phyloP scores from a whole-genome alignment of 1,139 yeast species.

The Geotrichum citri-aurantii region DNA sequence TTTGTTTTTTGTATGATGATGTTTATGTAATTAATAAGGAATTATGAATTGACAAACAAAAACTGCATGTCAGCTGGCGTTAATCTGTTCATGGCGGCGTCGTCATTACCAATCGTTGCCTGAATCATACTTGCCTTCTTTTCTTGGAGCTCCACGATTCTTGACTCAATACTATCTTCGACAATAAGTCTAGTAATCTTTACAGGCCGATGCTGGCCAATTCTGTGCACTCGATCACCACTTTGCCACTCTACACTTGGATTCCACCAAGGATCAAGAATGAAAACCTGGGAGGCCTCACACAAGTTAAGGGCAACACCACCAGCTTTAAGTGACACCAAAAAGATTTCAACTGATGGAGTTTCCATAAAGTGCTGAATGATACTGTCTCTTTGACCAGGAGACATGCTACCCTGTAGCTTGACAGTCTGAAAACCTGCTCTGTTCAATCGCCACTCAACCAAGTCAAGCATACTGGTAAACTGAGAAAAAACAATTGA shows the following conservation, averaged over 20 bases:
- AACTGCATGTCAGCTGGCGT: constrained; percentile 95
- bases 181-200: constrained; percentile 86
- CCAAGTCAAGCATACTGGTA: constrained; percentile 91
- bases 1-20: background rate
- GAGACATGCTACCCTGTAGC: constrained; percentile 94
- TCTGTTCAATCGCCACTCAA: constrained; percentile 88
- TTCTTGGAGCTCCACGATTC: constrained; percentile 91
- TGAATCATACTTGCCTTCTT: constrained; percentile 97
- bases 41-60: constrained; percentile 44
- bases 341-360: constrained; percentile 83
- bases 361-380: constrained; percentile 89
- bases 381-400: constrained; percentile 86
- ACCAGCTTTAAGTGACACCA: constrained; percentile 94
- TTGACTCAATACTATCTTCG: constrained; percentile 93
- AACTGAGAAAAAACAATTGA: constrained; percentile 96
- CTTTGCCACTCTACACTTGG: constrained; percentile 98
- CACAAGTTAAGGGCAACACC: constrained; percentile 95
- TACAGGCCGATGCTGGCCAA: constrained; percentile 95
- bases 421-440: constrained; percentile 95
- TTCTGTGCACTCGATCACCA: constrained; percentile 96
- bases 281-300: constrained; percentile 93
- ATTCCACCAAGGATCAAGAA: constrained; percentile 99
- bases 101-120: constrained; percentile 91
- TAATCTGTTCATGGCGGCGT: constrained; percentile 76
- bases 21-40: background rate